Base-by-base conservation (phyloP, 306 rosid genomes). In the Clitoria ternatea region DNA sequence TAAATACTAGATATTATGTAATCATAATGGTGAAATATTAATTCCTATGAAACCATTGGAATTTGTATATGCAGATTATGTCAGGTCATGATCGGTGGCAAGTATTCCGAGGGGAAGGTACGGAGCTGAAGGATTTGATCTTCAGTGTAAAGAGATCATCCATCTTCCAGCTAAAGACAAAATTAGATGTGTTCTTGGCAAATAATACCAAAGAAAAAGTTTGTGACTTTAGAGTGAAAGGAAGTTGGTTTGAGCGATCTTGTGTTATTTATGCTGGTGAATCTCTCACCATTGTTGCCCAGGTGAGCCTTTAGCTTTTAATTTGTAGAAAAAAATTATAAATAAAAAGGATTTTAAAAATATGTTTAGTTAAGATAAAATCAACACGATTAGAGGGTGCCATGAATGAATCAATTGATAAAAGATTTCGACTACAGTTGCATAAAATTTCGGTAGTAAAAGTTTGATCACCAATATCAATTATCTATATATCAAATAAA, bases 101-200 rank as follows among this genome's bases (percentile, higher is more conserved):
- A 66, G 82, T 52, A 6, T 81, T 71, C 7, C 56, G 49, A 43
- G 85, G 85, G 11, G 81, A 76, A 18, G 72, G 81, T 63, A 29
- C 15, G 0, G 79, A 80, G 22, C 0, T 7, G 0, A 30, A 48
- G 4, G 79, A 84, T 77, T 66, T 84, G 32, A 60, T 77, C 20
- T 84, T 80, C 17, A 54, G 66, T 14, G 74, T 77, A 13, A 81
- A 70, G 77, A 24, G 81, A 47, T 77, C 89, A 36, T 78, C 87
- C 3, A 0, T 84, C 7, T 20, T 85, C 23, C 94, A 88, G 52
- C 54, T 82, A 1, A 82, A 82, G 76, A 74, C 84, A 60, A 85
- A 83, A 42, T 78, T 84, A 54, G 78, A 84, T 33, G 90, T 88
- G 64, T 88, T 88, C 86, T 77, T 85, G 67, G 94, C 86, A 13